Base-by-base conservation (phyloP, 2,329 filamentous ascomycete species). In the Talaromyces rugulosus region DNA sequence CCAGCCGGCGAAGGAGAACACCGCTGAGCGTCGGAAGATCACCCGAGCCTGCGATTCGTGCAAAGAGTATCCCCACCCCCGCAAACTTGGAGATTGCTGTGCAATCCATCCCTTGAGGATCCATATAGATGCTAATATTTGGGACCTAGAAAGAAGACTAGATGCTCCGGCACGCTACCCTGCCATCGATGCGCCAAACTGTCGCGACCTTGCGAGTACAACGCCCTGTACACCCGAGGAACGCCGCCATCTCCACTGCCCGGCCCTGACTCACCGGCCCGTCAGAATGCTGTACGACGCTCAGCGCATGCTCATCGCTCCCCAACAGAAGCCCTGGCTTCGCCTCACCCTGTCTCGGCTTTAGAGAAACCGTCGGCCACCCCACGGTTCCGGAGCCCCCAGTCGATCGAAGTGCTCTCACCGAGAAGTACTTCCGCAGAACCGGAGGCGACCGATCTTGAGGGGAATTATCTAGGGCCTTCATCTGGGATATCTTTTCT, bases 391-490 rank as follows among this genome's bases (percentile, higher is more conserved):
- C 42, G n/a, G 34, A 47, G 33, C 56, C 62, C 18, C 6, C 58
- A 59, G 44, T 23, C n/a, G 18, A 54, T 63, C 3, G 66, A 66
- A 23, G 64, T 64, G 33, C 52, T 65, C 11, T 72, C 70, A 1
- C 61, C 66, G 30, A 71, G 56, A 40, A 63, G 71, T 14, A 71
- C 70, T 51, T 84, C 81, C 1, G 82, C 79, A 1, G 81, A 79
- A 56, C 75, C 77, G 4, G 77, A 74, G 5, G 76, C 77, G 23
- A 78, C 81, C 1, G 82, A 84, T 63, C 79, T 83, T 11, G 79
- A 83, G 64, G 83, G 82, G 1, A 82, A 86, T 58, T 83, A 83
- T 64, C 76, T 84, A n/a, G 83, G 84, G 9, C 80, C 81, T 14
- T 81, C 83, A 4, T 79, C 83, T 69, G 69, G 80, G 51, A 70